Conservation (phyloP, 345 rosid species). For the Lumnitzera racemosa region DNA sequence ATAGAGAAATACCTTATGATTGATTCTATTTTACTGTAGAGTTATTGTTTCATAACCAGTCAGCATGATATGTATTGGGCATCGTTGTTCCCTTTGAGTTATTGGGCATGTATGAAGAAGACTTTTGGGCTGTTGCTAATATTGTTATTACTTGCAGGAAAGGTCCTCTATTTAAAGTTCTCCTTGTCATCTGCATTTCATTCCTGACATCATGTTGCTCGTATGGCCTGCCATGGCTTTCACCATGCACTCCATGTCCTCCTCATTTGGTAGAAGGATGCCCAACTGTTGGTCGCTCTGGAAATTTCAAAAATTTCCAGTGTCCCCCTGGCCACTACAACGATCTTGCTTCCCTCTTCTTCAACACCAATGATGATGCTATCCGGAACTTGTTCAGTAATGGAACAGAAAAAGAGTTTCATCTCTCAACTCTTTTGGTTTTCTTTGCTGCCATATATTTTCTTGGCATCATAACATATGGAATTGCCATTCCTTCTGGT, state of each 20-base stretch:
- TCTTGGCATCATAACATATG: constrained; percentile 86
- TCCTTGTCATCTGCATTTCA: constrained; percentile 61
- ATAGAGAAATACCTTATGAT: no score
- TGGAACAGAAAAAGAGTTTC: constrained; percentile 53
- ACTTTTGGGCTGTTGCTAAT: no score
- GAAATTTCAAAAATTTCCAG: constrained; percentile 79
- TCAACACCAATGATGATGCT: constrained; percentile 92
- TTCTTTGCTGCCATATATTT: constrained; percentile 59
- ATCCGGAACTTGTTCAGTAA: constrained; percentile 65
- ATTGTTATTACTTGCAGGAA: constrained; percentile 45
- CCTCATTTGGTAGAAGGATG: constrained; percentile 40
- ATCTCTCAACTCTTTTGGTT: constrained; percentile 48
- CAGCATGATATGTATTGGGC: no score
- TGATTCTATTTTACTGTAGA: no score
- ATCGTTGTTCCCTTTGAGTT: no score
- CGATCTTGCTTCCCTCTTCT: constrained; percentile 83
- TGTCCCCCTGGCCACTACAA: constrained; percentile 75
- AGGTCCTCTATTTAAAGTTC: constrained; percentile 59
- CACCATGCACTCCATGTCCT: constrained; percentile 71
- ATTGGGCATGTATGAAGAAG: no score
- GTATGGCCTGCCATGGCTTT: constrained; percentile 82
- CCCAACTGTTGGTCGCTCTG: constrained; percentile 60
- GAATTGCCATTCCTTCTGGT: constrained; percentile 89
- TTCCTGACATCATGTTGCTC: constrained; percentile 77
- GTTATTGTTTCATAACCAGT: no score